These are phyloP conservation scores for Lasiodiplodia sp. DNA, from an alignment of 2,329 filamentous ascomycete species.

Conservation along the genomic window DNA sequence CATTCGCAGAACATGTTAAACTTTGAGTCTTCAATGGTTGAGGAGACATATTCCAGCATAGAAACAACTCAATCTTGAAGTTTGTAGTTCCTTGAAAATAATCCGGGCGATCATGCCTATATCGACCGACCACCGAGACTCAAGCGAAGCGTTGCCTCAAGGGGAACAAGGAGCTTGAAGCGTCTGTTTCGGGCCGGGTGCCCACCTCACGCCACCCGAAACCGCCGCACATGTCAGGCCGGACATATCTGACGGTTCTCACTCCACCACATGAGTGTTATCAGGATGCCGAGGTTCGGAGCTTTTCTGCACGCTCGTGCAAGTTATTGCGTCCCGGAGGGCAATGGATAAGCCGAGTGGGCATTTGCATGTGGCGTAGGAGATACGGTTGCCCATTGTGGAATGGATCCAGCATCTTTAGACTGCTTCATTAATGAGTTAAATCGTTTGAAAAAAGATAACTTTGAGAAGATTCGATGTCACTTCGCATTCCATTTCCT, in stretches of 20 bases:
- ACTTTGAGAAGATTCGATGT: too few species aligned
- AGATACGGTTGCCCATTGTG: neutral
- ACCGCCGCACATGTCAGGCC: neutral
- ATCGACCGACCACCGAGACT: neutral
- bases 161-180: neutral
- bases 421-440: neutral
- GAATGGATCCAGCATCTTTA: neutral
- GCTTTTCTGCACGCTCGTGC: neutral
- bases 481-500: too few species aligned
- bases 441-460: neutral
- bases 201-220: slow-evolving; percentile 10
- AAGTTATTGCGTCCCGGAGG: neutral
- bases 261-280: neutral
- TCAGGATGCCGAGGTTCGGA: neutral
- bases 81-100: neutral
- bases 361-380: neutral
- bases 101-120: neutral
- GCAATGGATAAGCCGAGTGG: neutral
- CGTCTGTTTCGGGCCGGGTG: neutral
- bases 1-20: too few species aligned
- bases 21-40: too few species aligned
- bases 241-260: neutral
- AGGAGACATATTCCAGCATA: too few species aligned
- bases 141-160: neutral
- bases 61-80: neutral